Base-by-base conservation (phyloP, 176 grass and related monocot species). In the Oryza punctata region DNA sequence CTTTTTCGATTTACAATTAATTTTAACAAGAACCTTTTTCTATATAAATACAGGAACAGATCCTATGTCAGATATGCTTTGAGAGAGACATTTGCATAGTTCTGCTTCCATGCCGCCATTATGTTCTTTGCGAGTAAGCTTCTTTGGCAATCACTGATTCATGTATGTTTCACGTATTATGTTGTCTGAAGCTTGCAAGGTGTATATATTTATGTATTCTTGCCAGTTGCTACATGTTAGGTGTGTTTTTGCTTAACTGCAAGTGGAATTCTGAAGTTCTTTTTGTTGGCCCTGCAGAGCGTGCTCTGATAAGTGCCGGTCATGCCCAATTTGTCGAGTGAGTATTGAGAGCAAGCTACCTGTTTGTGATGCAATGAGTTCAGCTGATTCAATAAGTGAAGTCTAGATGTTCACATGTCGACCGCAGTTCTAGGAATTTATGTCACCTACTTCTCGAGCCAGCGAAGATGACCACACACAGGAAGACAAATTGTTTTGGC, bases 51-150 rank as follows among this genome's bases (percentile, higher is more conserved):
- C 83, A 96, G 90, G 93, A 96, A 52, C 79, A 74, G 8, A 81
- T 93, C 75, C 85, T 96, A 8, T 96, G 93, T 68, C 78, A 88
- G 33, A 81, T 96, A 84, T 96, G 90, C 72, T 96, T 92, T 43
- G 90, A 88, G 68, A 81, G 65, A 70, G 88, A 91, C 10, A 89
- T 96, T n/a, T 70, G 82, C 67, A 78, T 92, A 54, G 88, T 91
- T 59, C 49, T 93, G 54, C 88, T 85, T 93, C 88, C 88, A 46
- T 93, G 88, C 63, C 79, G 88, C 50, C 90, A 96, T 77, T 81
- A 81, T 88, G 78, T 84, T 85, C 87, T 96, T 30, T 96, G 93
- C 93, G 65, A 88, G 91, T 96, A 87, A 82, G 86, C 19, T 19
- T 85, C 37, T 28, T 73, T 47, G 69, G 21, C 29, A 52, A 59